phyloP scores from a whole-genome alignment of 2,329 filamentous ascomycete species.

The Geosmithia flava region DNA sequence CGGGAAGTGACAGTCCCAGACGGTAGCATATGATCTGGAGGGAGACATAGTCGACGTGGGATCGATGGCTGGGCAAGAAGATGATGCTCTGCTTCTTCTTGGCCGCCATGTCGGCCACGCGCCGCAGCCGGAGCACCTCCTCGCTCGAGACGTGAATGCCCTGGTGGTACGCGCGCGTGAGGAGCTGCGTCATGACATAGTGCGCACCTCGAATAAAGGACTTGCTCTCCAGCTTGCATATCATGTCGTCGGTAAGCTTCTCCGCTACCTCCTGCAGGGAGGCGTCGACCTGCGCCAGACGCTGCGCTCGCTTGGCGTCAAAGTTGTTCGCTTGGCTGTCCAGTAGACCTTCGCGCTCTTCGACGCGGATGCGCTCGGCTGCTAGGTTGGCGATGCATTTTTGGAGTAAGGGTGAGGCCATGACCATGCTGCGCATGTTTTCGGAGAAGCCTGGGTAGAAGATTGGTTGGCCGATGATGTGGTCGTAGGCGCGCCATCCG shows the following conservation, averaged over 20 bases:
- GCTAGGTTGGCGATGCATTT: conserved; percentile 66
- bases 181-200: conserved; percentile 74
- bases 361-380: conserved; percentile 58
- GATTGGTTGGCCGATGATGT: conserved; percentile 79
- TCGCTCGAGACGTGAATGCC: conserved; percentile 94
- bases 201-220: conserved; percentile 86
- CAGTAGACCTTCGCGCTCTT: conserved; percentile 63
- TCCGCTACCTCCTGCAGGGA: conserved; percentile 73
- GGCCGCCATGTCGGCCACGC: conserved; percentile 70
- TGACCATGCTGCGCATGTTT: conserved; percentile 69
- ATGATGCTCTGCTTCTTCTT: conserved; percentile 90
- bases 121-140: conserved; percentile 72
- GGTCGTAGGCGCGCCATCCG: conserved; percentile 91
- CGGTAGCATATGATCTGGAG: conserved; percentile 93
- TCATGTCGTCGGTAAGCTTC: conserved; percentile 86
- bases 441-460: conserved; percentile 91
- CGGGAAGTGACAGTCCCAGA: conserved; percentile 75
- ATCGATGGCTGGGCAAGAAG: conserved; percentile 88
- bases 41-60: conserved; percentile 92
- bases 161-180: conserved; percentile 91
- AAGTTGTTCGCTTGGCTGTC: conserved; percentile 42
- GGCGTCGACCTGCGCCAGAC: conserved; percentile 53
- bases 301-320: conserved; percentile 33
- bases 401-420: conserved; percentile 65
- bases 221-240: conserved; percentile 97